A percentile compares a stretch with the other conserved stretches of the same genome.
These are phyloP conservation scores for Schizophyllum commune DNA, from an alignment of 1,284 basidiomycete genomes.

Conservation along the genomic window DNA sequence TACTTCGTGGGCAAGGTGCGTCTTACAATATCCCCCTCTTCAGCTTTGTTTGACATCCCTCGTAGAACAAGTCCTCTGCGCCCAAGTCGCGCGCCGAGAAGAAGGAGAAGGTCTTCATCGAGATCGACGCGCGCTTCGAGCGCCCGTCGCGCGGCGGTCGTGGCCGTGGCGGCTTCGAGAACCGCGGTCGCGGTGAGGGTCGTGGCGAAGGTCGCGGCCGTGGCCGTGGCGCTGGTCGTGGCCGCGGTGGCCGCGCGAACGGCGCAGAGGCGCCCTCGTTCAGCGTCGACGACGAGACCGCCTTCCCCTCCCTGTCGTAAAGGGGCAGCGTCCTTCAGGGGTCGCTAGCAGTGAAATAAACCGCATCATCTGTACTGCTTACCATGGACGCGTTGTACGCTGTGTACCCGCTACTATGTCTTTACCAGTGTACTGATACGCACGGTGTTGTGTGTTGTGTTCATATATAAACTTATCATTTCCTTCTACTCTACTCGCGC, in stretches of 20 bases:
- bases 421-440: too few relatives aligned
- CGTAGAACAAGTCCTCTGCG: slow-evolving; percentile 42
- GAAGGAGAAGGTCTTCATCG: slow-evolving; percentile 71
- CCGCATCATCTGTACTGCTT: neutral
- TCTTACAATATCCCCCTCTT: slow-evolving; percentile 3
- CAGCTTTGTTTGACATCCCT: slow-evolving; percentile 6
- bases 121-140: slow-evolving; percentile 73
- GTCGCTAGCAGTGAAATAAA: too few relatives aligned
- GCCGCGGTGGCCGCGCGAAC: slow-evolving; percentile 30
- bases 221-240: slow-evolving; percentile 19
- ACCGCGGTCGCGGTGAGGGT: slow-evolving; percentile 34
- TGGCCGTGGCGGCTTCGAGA: slow-evolving; percentile 38
- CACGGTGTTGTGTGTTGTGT: too few relatives aligned
- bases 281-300: slow-evolving; percentile 70
- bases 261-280: slow-evolving; percentile 33
- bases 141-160: slow-evolving; percentile 57
- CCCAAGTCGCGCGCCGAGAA: slow-evolving; percentile 65
- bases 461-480: too few relatives aligned
- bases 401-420: too few relatives aligned
- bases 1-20: slow-evolving; percentile 75
- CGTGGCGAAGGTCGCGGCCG: slow-evolving; percentile 26
- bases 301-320: slow-evolving; percentile 78
- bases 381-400: slow-evolving; percentile 7
- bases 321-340: too few relatives aligned
- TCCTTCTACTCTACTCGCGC: too few relatives aligned